Evolutionary conservation across 2,329 filamentous ascomycete species (phyloP).

Genomic region (Diaporthe citrichinensis): DNA sequence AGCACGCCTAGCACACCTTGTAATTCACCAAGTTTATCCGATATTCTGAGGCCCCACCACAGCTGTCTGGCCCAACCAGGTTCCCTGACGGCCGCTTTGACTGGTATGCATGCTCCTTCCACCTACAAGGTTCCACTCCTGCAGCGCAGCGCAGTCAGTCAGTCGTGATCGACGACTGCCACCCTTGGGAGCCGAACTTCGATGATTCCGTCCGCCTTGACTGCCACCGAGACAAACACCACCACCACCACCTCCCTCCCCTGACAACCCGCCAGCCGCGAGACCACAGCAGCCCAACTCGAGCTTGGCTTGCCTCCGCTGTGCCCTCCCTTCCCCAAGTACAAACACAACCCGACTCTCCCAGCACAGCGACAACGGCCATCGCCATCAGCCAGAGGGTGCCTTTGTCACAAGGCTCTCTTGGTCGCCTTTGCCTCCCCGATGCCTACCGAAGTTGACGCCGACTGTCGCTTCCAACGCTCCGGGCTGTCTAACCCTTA

Average conservation of each 20-base stretch:
- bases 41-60: conserved; percentile 21
- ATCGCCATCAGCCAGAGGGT: conserved; percentile 40
- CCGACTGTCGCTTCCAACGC: conserved; percentile 57
- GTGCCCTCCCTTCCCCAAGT: not conserved
- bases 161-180: conserved; percentile 26
- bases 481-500: conserved; percentile 59
- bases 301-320: conserved; percentile 14
- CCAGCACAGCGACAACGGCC: conserved; percentile 17
- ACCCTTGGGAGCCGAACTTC: conserved; percentile 17
- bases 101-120: conserved; percentile 23
- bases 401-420: conserved; percentile 42
- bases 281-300: conserved; percentile 6
- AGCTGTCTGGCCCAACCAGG: conserved; percentile 7
- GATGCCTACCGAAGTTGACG: conserved; percentile 61
- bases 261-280: not conserved
- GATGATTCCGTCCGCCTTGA: not conserved
- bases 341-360: not conserved
- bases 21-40: conserved; percentile 30
- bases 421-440: conserved; percentile 49
- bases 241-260: not conserved
- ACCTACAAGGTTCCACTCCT: conserved; percentile 25
- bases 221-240: not conserved
- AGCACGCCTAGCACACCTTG: not conserved
- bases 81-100: conserved; percentile 9
- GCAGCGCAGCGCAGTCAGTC: conserved; percentile 19